Base-by-base conservation (phyloP, 2,329 filamentous ascomycete genomes). In the Aspergillus flavus region DNA sequence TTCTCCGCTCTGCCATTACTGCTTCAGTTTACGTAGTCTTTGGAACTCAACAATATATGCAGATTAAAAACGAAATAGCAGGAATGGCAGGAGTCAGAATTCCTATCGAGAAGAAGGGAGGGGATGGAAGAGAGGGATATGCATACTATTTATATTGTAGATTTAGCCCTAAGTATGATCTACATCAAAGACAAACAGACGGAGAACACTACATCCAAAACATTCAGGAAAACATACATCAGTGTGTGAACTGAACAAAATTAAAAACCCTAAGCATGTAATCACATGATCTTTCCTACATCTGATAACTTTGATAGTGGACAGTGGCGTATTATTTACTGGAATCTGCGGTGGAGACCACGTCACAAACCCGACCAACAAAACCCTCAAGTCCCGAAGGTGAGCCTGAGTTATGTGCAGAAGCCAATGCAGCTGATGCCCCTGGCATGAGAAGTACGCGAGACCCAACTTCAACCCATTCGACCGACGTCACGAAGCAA, bases 401-500 rank as follows among this genome's bases (percentile, higher is more conserved):
- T 1, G 83, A 80, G 61, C 80, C 81, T 32, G 81, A 77, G 3
- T 79, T 80, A 45, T 81, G 80, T 12, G 79, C 80, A 12, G 83
- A 80, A 12, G 82, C 82, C 41, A 82, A 80, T 2, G 83, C 75
- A 30, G 73, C 69, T 2, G 84, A 84, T 48, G 85, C 81, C 19
- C 86, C 86, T 3, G 86, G 86, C 81, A 89, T 85, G 11, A 89
- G 81, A 30, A 89, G 76, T 12, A 88, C 82, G 64, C 81, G 82
- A n/a, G 85, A 84, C 7, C 82, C 86, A 12, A 81, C 61, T 68
- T 87, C 82, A 28, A 89, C 78, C 76, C 83, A 88, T 72, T 89
- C 87, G 41, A 83, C 80, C 10, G 83, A 83, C 6, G 83, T 82
- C 21, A 86, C 82, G 68, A 89, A 87, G 7, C 82, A 81, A 68